Conservation (phyloP, 148 eudicot species). For the Vaccinium darrowii region DNA sequence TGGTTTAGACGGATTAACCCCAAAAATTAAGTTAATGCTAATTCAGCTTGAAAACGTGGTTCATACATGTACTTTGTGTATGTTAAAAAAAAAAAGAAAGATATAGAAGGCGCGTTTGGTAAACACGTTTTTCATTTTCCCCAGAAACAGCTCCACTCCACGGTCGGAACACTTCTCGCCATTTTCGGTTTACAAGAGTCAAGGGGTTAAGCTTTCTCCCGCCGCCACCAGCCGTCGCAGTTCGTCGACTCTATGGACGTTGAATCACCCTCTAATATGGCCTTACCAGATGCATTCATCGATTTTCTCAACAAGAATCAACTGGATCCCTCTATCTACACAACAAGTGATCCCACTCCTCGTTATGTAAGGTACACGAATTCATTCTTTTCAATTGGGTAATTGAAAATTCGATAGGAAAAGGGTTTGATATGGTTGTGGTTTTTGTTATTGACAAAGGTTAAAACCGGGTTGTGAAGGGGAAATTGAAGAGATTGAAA, state of each 20-base stretch:
- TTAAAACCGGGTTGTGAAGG: constrained; percentile 73
- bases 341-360: constrained; percentile 47
- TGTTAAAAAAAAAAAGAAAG: too few species aligned
- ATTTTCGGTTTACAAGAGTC: neutral
- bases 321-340: constrained; percentile 68
- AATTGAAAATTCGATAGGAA: neutral
- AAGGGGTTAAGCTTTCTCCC: neutral
- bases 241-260: neutral
- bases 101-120: too few species aligned
- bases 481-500: constrained; percentile 62
- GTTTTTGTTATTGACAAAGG: constrained; percentile 32
- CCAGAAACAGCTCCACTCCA: too few species aligned
- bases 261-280: constrained; percentile 28
- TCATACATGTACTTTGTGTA: too few species aligned
- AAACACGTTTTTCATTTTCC: too few species aligned
- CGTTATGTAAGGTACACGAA: constrained; percentile 72
- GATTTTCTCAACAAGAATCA: constrained; percentile 70
- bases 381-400: neutral
- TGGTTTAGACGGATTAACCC: too few species aligned
- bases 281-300: constrained; percentile 73
- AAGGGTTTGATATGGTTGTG: neutral
- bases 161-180: neutral
- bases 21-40: too few species aligned
- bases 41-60: too few species aligned
- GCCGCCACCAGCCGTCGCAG: neutral